phyloP scores from a whole-genome alignment of 2,329 filamentous ascomycete species.

The Meredithiella fracta region DNA sequence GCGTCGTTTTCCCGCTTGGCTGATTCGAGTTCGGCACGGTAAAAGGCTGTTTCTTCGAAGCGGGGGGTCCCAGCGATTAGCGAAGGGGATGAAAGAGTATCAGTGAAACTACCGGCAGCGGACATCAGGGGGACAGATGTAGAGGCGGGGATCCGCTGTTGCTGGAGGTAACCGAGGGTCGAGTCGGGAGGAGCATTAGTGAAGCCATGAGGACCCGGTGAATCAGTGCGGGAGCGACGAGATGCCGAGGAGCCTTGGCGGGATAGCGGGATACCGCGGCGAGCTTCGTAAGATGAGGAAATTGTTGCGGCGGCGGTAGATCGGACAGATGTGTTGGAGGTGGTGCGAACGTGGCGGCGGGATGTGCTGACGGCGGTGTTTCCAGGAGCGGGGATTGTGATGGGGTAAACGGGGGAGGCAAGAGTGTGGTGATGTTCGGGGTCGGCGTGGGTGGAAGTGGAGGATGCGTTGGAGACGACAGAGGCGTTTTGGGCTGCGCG shows the following conservation, averaged over 20 bases:
- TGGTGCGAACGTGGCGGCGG: slow-evolving; percentile 40
- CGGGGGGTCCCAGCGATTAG: slow-evolving; percentile 40
- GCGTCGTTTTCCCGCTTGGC: slow-evolving; percentile 48
- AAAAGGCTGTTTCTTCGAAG: slow-evolving; percentile 46
- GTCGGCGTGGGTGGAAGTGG: slow-evolving; percentile 37
- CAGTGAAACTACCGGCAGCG: slow-evolving; percentile 11
- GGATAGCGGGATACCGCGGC: slow-evolving; percentile 28
- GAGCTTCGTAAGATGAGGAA: slow-evolving; percentile 23
- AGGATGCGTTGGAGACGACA: slow-evolving; percentile 49
- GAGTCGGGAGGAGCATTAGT: slow-evolving; percentile 16
- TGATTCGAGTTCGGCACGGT: slow-evolving; percentile 41
- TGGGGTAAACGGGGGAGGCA: slow-evolving; percentile 40
- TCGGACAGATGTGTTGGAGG: slow-evolving; percentile 37
- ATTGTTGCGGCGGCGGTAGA: slow-evolving; percentile 32
- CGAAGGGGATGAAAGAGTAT: slow-evolving; percentile 29
- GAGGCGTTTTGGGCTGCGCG: slow-evolving; percentile 53
- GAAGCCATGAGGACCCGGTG: slow-evolving; percentile 22
- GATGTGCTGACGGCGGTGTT: slow-evolving; percentile 21
- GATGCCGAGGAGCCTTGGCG: slow-evolving; percentile 41
- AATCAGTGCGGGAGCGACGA: slow-evolving; percentile 34
- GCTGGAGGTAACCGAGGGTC: slow-evolving; percentile 33
- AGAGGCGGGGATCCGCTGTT: slow-evolving; percentile 27
- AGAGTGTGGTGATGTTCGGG: slow-evolving; percentile 38
- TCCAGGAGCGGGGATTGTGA: slow-evolving; percentile 25
- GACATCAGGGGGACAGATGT: slow-evolving; percentile 18